Conservation (phyloP, 2,329 filamentous ascomycete species). For the Ophiostoma angusticollis region DNA sequence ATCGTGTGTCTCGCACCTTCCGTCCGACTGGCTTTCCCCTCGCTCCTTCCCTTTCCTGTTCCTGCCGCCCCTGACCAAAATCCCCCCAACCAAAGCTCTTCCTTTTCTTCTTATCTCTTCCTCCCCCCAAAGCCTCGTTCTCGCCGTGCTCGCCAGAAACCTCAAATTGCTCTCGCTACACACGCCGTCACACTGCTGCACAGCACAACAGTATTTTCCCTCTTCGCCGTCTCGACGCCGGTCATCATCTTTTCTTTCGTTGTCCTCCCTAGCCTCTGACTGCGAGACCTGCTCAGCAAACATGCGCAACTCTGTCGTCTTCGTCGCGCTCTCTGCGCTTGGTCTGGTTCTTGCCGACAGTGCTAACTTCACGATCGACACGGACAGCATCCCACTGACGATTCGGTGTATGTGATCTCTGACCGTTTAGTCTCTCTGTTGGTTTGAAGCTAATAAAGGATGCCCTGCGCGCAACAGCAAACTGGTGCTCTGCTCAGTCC, state of each 20-base stretch:
- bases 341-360: conserved; percentile 25
- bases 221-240: too few relatives aligned
- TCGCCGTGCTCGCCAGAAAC: too few relatives aligned
- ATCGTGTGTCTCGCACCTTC: conserved; percentile 5
- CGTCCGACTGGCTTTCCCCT: conserved; percentile 3
- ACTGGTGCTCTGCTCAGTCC: conserved; percentile 39
- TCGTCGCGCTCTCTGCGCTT: conserved; percentile 31
- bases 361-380: conserved; percentile 34
- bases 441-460: conserved; percentile 13
- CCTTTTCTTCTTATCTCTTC: too few relatives aligned
- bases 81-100: too few relatives aligned
- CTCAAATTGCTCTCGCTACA: too few relatives aligned
- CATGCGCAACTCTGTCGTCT: conserved; percentile 30
- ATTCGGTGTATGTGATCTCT: conserved; percentile 26
- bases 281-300: conserved; percentile 13
- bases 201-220: too few relatives aligned
- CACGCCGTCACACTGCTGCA: too few relatives aligned
- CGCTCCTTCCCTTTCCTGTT: background rate
- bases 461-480: conserved; percentile 21
- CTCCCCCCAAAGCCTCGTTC: too few relatives aligned
- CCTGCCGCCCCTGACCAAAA: conserved; percentile 8
- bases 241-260: too few relatives aligned
- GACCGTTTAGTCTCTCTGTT: background rate
- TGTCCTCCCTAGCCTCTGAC: background rate
- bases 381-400: conserved; percentile 21